Percentiles rank a stretch among this genome's conserved stretches.
Conservation (phyloP, 352 stramenopile genomes). For the Pythium chondricola region DNA sequence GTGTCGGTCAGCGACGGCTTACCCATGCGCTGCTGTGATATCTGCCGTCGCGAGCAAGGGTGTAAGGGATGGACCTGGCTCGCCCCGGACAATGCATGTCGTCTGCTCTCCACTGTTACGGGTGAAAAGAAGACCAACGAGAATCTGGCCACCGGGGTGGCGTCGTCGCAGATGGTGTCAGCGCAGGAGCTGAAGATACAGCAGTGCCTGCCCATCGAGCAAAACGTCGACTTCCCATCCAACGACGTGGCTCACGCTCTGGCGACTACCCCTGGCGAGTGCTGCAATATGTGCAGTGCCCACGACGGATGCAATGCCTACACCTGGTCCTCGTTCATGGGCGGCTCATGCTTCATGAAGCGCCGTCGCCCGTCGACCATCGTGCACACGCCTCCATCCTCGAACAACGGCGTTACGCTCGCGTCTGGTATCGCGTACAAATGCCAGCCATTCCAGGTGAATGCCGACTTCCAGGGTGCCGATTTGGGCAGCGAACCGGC, state of each 20-base stretch:
- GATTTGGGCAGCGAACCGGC: slow-evolving; percentile 1
- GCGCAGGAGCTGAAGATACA: neutral
- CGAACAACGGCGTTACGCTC: slow-evolving; percentile 5
- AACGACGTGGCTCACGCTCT: neutral
- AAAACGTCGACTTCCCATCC: slow-evolving; percentile 1
- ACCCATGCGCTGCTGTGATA: neutral
- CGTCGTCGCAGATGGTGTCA: neutral
- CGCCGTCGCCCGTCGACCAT: neutral
- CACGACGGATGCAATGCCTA: neutral
- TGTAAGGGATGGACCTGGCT: neutral
- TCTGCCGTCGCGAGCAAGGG: neutral
- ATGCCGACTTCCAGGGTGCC: neutral
- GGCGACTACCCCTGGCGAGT: neutral
- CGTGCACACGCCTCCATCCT: neutral
- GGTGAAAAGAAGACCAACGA: neutral
- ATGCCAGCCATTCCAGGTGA: slow-evolving; percentile 3
- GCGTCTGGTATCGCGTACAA: slow-evolving; percentile 5
- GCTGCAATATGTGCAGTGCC: neutral
- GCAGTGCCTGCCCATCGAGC: neutral
- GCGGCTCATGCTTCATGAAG: neutral
- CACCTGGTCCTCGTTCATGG: slow-evolving; percentile 2
- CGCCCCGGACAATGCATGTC: neutral
- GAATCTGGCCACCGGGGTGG: neutral
- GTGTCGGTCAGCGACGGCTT: neutral
- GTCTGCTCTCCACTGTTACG: neutral